Evolutionary conservation across 768 basidiomycete species (phyloP).

Genomic region (Chalciporus piperatus): DNA sequence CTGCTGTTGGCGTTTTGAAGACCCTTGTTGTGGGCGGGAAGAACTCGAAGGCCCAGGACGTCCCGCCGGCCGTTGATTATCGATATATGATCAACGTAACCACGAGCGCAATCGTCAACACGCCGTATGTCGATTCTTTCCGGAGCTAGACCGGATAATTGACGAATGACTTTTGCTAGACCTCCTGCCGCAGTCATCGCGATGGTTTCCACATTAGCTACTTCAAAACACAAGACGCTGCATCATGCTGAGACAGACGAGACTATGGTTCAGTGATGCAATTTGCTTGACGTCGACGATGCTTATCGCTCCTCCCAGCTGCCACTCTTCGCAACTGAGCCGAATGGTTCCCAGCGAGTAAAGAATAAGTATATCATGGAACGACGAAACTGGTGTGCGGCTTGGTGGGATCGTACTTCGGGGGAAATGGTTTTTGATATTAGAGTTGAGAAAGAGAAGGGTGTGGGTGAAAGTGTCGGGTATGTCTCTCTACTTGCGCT

Average conservation of each 20-base stretch:
- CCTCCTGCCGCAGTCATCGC: constrained; percentile 72
- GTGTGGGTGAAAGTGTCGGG: constrained; percentile 78
- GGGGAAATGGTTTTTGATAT: constrained; percentile 80
- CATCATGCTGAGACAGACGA: constrained; percentile 85
- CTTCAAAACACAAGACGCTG: constrained; percentile 83
- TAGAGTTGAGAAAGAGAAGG: constrained; percentile 82
- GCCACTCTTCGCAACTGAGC: constrained; percentile 73
- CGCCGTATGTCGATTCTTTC: constrained; percentile 58
- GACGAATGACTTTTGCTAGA: constrained; percentile 14
- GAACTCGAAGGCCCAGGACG: constrained; percentile 32
- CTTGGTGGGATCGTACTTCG: constrained; percentile 52
- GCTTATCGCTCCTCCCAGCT: constrained; percentile 42
- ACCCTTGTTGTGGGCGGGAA: constrained; percentile 51
- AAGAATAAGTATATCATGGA: constrained; percentile 87
- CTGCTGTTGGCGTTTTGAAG: constrained; percentile 77
- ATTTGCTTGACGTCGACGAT: not conserved
- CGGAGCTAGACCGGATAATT: not conserved
- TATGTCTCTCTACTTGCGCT: constrained; percentile 34
- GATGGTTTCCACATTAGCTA: constrained; percentile 78
- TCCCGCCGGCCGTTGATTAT: constrained; percentile 59
- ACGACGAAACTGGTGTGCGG: constrained; percentile 81
- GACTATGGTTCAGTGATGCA: constrained; percentile 56
- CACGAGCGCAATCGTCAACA: constrained; percentile 94
- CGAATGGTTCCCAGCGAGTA: constrained; percentile 63
- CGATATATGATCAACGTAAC: constrained; percentile 92